Conservation (phyloP, 768 basidiomycete genomes). For the Leccinum subtestaceum region DNA sequence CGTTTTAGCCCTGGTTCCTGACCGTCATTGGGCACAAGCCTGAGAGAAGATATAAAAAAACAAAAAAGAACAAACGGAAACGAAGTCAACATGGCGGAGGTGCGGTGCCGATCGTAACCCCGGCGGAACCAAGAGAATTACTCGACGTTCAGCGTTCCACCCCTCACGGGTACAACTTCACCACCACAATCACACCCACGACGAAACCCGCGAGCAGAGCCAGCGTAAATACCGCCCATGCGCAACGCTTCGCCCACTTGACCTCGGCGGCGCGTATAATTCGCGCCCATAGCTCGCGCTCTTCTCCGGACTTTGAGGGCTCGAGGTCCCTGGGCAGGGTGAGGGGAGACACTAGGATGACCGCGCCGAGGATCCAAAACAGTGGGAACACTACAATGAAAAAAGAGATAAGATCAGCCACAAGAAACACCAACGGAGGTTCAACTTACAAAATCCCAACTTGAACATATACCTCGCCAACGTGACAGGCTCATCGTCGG, state of each 20-base stretch:
- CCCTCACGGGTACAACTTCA: background rate
- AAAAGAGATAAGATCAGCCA: background rate
- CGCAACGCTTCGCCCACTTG: slow-evolving; percentile 42
- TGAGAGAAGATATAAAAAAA: background rate
- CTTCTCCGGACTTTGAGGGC: slow-evolving; percentile 35
- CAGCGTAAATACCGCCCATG: slow-evolving; percentile 4
- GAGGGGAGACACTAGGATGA: slow-evolving; percentile 43
- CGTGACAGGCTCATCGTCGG: slow-evolving; percentile 37
- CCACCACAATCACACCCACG: background rate
- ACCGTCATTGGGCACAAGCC: background rate
- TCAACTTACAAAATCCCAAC: slow-evolving; percentile 46
- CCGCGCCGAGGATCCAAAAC: slow-evolving; percentile 44
- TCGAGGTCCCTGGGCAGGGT: slow-evolving; percentile 29
- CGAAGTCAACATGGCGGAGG: background rate
- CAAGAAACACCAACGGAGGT: background rate
- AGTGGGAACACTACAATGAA: slow-evolving; percentile 43
- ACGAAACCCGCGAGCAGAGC: background rate
- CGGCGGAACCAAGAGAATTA: background rate
- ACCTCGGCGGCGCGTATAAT: slow-evolving; percentile 37
- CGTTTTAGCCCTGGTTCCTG: background rate
- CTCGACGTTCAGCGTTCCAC: background rate
- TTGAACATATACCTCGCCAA: slow-evolving; percentile 49
- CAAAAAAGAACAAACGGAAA: background rate
- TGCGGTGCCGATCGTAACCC: background rate
- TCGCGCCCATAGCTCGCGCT: slow-evolving; percentile 32